Evolutionary conservation across 2,329 filamentous ascomycete species (phyloP).

Genomic region (Cladophialophora yegresii): DNA sequence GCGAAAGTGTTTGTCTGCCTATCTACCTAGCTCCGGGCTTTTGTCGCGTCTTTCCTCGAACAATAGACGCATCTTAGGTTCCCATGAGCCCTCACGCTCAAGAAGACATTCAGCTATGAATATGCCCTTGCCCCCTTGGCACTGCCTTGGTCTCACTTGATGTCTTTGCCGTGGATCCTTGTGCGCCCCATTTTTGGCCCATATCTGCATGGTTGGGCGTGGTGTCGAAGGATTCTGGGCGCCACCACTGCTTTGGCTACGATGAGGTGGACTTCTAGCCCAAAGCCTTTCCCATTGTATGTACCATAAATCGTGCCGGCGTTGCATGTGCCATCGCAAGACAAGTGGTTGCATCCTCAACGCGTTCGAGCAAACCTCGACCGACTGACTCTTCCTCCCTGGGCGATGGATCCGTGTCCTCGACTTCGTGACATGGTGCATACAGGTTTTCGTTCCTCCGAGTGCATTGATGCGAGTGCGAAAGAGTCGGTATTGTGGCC

Average conservation of each 20-base stretch:
- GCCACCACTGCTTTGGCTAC: not conserved
- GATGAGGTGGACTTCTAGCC: not conserved
- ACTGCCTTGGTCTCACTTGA: conserved; percentile 1
- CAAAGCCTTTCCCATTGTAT: not conserved
- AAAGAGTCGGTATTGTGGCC: conserved; percentile 93
- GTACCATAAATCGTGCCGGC: not conserved
- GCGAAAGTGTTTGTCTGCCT: not conserved
- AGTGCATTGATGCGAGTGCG: conserved; percentile 83
- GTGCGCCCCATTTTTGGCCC: not conserved
- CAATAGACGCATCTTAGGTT: not conserved
- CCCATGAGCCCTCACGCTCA: not conserved
- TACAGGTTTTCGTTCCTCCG: conserved; percentile 69
- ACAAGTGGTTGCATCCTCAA: not conserved
- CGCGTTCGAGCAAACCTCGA: conserved; percentile 34
- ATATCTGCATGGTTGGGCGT: not conserved
- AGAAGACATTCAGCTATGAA: conserved; percentile 10
- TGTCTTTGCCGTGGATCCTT: not conserved
- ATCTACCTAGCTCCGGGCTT: not conserved
- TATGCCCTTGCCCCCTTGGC: conserved; percentile 5
- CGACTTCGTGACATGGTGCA: conserved; percentile 84
- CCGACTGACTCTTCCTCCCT: conserved; percentile 44
- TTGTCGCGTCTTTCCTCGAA: not conserved
- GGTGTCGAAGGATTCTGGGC: not conserved
- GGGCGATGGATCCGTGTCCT: conserved; percentile 55
- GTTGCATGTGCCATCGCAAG: not conserved